phyloP scores from a whole-genome alignment of 352 stramenopile genomes.

The Pythium dissimile region DNA sequence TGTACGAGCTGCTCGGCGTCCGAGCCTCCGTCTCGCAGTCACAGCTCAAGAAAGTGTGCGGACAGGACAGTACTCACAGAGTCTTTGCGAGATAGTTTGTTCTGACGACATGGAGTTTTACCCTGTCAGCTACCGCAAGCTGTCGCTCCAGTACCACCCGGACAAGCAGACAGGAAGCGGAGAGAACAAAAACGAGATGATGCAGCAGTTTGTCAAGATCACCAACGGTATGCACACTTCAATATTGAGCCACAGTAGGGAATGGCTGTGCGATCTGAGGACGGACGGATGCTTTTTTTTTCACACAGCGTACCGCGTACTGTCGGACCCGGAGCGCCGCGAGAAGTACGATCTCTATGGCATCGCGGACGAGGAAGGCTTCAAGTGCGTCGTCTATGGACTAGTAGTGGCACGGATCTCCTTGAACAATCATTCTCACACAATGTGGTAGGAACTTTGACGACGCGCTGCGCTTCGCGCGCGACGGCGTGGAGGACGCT shows the following conservation, averaged over 20 bases:
- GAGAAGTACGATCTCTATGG: slow-evolving; percentile 82
- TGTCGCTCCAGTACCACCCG: slow-evolving; percentile 94
- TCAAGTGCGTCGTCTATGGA: slow-evolving; percentile 76
- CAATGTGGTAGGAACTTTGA: slow-evolving; percentile 84
- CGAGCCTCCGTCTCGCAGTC: slow-evolving; percentile 39
- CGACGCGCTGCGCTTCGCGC: slow-evolving; percentile 61
- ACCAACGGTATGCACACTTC: slow-evolving; percentile 44
- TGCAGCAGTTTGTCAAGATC: slow-evolving; percentile 76
- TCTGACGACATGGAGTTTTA: too few relatives aligned
- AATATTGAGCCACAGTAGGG: background rate
- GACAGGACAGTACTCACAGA: background rate
- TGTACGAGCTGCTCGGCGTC: slow-evolving; percentile 70
- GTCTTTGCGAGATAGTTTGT: too few relatives aligned
- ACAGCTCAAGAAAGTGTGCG: slow-evolving; percentile 74
- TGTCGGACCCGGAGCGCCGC: slow-evolving; percentile 65
- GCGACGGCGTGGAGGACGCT: slow-evolving; percentile 67
- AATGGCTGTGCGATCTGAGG: background rate
- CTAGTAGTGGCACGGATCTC: too few relatives aligned
- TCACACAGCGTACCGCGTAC: slow-evolving; percentile 70
- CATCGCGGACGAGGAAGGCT: slow-evolving; percentile 72
- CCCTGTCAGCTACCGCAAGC: slow-evolving; percentile 88
- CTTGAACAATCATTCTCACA: too few relatives aligned
- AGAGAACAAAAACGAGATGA: slow-evolving; percentile 43
- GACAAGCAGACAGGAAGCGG: slow-evolving; percentile 87
- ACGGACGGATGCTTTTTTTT: too few relatives aligned